Conservation (phyloP, 1,139 yeast species). For the Blastobotrys capitulatus region DNA sequence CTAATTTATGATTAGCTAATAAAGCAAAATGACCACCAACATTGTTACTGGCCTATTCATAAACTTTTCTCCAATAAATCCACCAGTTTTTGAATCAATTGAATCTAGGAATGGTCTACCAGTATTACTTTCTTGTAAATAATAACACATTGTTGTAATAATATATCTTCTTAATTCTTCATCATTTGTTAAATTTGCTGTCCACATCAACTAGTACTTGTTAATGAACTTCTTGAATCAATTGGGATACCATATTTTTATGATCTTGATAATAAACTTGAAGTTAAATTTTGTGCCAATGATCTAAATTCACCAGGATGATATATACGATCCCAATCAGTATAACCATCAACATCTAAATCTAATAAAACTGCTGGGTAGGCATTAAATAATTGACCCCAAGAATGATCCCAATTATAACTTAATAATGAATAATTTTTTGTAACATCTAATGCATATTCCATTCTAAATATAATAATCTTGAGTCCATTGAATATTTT, state of each 20-base stretch:
- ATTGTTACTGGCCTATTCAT: constrained; percentile 5
- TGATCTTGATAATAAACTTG: not conserved
- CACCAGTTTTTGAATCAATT: constrained; percentile 3
- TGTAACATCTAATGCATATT: not conserved
- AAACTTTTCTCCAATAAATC: not conserved
- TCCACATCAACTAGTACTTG: constrained; percentile 11
- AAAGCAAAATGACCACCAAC: constrained; percentile 10
- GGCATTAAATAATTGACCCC: constrained; percentile 10
- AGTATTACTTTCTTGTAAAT: constrained; percentile 2
- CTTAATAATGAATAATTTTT: constrained; percentile 5
- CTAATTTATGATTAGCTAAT: constrained; percentile 1
- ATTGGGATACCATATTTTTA: constrained; percentile 9
- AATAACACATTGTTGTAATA: constrained; percentile 6
- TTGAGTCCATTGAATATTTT: not conserved
- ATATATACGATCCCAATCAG: no score
- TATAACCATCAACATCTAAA: constrained; percentile 7
- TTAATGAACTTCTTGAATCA: constrained; percentile 6
- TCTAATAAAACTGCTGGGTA: constrained; percentile 7
- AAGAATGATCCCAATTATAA: constrained; percentile 6
- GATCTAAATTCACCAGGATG: not conserved
- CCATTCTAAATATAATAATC: constrained; percentile 5
- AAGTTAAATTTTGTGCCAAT: not conserved
- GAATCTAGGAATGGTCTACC: constrained; percentile 7
- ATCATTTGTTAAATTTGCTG: not conserved
- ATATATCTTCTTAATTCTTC: not conserved